phyloP scores from a whole-genome alignment of 2,329 filamentous ascomycete genomes.

The Geosmithia putterillii region DNA sequence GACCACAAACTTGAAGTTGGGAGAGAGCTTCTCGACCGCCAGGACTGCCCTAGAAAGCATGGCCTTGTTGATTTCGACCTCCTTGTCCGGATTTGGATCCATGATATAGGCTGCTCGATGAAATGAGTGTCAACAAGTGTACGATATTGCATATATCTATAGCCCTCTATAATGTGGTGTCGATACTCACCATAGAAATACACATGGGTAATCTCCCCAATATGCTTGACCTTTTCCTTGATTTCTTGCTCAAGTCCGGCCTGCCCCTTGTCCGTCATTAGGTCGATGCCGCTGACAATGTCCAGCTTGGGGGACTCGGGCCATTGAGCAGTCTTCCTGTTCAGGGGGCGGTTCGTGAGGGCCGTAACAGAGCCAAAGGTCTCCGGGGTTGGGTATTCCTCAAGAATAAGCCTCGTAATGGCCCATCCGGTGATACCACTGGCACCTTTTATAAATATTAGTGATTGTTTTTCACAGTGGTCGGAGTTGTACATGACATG shows the following conservation, averaged over 20 bases:
- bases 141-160: not conserved
- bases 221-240: conserved; percentile 18
- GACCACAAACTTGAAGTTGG: conserved; percentile 23
- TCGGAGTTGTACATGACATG: not conserved
- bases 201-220: conserved; percentile 26
- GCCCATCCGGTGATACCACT: conserved; percentile 37
- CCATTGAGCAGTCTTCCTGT: conserved; percentile 13
- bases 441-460: conserved; percentile 19
- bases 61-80: conserved; percentile 20
- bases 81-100: conserved; percentile 17
- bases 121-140: too few species aligned
- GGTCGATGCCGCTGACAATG: conserved; percentile 19
- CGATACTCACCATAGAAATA: conserved; percentile 24
- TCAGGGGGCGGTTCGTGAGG: conserved; percentile 30
- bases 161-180: not conserved
- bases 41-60: conserved; percentile 23
- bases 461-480: not conserved
- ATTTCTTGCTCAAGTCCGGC: conserved; percentile 17
- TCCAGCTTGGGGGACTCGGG: conserved; percentile 16
- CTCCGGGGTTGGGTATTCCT: conserved; percentile 29
- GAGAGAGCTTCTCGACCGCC: conserved; percentile 21
- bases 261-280: conserved; percentile 15
- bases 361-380: conserved; percentile 30
- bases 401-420: conserved; percentile 31
- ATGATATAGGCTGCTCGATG: conserved; percentile 17